A percentile compares a stretch with the other conserved stretches of the same genome.
phyloP scores from a whole-genome alignment of 2,329 filamentous ascomycete species.

The Colletotrichum sp. region DNA sequence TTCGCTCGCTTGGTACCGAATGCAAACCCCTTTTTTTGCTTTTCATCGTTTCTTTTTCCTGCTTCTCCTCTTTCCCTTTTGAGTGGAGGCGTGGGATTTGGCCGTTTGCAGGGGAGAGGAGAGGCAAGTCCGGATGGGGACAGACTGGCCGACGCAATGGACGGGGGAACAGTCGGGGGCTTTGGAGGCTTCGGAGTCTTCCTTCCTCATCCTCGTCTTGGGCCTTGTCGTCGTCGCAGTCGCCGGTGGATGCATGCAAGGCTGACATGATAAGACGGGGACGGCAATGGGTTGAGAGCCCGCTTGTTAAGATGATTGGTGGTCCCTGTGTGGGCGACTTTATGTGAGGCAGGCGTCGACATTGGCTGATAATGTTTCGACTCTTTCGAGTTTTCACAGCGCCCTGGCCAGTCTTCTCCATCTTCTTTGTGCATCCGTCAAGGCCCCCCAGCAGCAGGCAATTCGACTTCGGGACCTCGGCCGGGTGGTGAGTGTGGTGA shows the following conservation, averaged over 20 bases:
- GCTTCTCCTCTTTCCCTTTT: neutral
- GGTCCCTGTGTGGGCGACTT: neutral
- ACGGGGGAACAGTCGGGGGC: neutral
- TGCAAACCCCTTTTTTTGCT: constrained; percentile 1
- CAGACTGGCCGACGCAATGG: neutral
- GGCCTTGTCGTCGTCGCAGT: neutral
- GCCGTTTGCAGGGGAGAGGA: constrained; percentile 10
- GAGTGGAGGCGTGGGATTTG: neutral
- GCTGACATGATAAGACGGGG: constrained; percentile 3
- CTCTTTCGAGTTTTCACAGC: neutral
- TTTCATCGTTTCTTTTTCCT: neutral
- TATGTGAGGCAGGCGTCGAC: neutral
- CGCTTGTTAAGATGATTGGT: neutral
- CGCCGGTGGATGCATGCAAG: neutral
- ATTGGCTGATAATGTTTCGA: constrained; percentile 2
- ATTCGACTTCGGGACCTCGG: neutral
- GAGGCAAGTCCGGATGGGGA: constrained; percentile 10
- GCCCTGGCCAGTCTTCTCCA: neutral
- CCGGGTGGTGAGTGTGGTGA: neutral
- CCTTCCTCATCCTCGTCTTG: neutral
- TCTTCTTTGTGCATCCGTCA: neutral
- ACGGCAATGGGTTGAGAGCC: neutral
- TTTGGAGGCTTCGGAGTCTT: neutral
- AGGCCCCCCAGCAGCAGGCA: neutral
- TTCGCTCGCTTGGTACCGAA: constrained; percentile 4